These are phyloP conservation scores for Mentha longifolia DNA, from an alignment of 257 asterid species.

Conservation along the genomic window DNA sequence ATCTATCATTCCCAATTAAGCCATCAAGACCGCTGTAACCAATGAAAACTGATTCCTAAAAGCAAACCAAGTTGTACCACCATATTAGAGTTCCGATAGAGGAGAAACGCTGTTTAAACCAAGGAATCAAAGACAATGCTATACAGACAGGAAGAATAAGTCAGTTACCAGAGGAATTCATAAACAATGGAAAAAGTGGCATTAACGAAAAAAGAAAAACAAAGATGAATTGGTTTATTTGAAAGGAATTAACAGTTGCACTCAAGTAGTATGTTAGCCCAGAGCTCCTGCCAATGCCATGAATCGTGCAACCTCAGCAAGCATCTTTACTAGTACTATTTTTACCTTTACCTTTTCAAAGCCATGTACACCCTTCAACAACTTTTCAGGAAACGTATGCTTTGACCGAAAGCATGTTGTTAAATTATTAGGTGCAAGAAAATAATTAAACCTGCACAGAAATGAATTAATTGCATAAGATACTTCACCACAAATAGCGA, in stretches of 20 bases:
- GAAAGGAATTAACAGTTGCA: not conserved
- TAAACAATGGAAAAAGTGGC: not conserved
- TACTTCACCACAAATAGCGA: not conserved
- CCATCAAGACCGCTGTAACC: slow-evolving; percentile 70
- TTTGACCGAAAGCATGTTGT: slow-evolving; percentile 57
- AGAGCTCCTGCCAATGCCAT: not conserved
- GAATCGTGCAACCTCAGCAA: slow-evolving; percentile 33
- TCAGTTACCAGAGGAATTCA: slow-evolving; percentile 13
- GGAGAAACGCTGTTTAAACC: slow-evolving; percentile 7
- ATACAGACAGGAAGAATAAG: slow-evolving; percentile 16
- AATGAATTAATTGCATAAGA: slow-evolving; percentile 17
- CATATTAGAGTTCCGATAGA: slow-evolving; percentile 20
- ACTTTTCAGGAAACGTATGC: slow-evolving; percentile 65
- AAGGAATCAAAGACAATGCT: slow-evolving; percentile 17
- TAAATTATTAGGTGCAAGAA: slow-evolving; percentile 51
- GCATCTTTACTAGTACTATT: slow-evolving; percentile 36
- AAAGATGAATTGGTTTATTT: not conserved
- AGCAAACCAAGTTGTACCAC: slow-evolving; percentile 37
- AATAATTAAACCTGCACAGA: no score
- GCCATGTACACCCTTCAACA: slow-evolving; percentile 62
- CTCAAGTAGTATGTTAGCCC: not conserved
- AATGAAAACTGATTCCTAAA: slow-evolving; percentile 69
- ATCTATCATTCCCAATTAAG: slow-evolving; percentile 50
- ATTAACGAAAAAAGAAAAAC: not conserved
- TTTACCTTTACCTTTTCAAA: slow-evolving; percentile 44